These are phyloP conservation scores for Zizania latifolia DNA, from an alignment of 176 grass and related monocot species.

Conservation along the genomic window DNA sequence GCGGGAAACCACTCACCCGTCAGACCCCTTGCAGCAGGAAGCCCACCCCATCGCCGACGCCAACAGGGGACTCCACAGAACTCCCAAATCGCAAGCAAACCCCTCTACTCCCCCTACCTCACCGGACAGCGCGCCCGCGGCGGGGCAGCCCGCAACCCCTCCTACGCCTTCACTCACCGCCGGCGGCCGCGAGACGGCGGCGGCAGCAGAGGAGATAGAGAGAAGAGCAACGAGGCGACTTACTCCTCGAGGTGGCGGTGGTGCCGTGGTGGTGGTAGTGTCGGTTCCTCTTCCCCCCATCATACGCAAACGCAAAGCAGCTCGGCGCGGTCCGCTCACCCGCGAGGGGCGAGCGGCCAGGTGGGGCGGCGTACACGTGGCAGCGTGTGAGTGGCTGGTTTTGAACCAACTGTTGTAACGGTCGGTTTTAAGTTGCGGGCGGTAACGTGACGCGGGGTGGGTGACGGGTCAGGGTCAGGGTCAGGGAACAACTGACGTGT, in stretches of 20 bases:
- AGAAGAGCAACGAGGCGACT: background rate
- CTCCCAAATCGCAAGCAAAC: background rate
- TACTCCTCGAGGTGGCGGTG: background rate
- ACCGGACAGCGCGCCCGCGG: no score
- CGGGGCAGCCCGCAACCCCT: no score
- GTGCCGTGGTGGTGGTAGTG: conserved; percentile 1
- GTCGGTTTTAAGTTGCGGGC: background rate
- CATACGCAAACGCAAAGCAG: no score
- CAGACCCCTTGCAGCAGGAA: conserved; percentile 37
- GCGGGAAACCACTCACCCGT: conserved; percentile 26
- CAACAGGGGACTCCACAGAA: background rate
- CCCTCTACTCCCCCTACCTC: background rate
- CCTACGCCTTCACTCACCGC: no score
- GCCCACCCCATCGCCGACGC: conserved; percentile 19
- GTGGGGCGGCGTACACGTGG: background rate
- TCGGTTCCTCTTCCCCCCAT: conserved; percentile 7
- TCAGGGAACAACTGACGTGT: conserved; percentile 3
- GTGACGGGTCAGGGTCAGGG: background rate
- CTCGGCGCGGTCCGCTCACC: conserved; percentile 34
- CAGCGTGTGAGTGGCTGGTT: background rate
- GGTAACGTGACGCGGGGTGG: conserved; percentile 22
- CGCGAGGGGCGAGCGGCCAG: no score
- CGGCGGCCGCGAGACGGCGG: background rate
- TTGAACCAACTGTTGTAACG: conserved; percentile 34
- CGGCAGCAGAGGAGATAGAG: no score